Evolutionary conservation across 805 yeast genomes (phyloP), one percentile per base, ranked within the genome.

Genomic region (Myxozyma sirexii): DNA sequence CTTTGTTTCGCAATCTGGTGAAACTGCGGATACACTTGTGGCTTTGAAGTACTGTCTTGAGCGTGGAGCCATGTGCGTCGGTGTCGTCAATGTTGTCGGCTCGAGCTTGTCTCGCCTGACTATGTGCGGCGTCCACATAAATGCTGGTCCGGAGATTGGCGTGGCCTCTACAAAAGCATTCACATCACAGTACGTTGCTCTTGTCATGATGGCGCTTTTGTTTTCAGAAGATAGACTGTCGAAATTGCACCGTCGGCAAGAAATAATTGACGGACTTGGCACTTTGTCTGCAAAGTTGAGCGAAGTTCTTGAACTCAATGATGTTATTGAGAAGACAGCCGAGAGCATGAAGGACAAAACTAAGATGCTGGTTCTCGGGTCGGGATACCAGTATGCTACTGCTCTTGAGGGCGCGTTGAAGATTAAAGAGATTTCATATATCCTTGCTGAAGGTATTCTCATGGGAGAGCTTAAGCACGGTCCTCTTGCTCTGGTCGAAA

Each of bases 381-480:
- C 99, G 78, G 99, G 99, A 56, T 92, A 89, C 78, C 99, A 94
- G 78, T 87, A 82, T 75, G 99, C 99, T 12, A 86, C 97, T 65
- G 98, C 99, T 24, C 81, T 94, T 70, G 99, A 94, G 78, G 99
- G 99, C 74, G 99, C 99, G 12, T 83, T 94, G 72, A 94, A 94
- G 79, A 93, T 94, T 74, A 94, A 94, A 79, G 99, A 94, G 77
- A 94, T 94, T 65, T 93, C 98, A 2, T 94, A 94, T 76, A 94
- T 94, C 90, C 99, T 94, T 75, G 90, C 97, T 21, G 99, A 94
- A 79, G 99, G 99, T 80, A 96, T 94, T 55, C 85, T 94, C 66
- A 99, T 99, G 26, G 99, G 99, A 75, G 99, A 94, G 78, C 84
- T 94, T 77, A 94, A 94, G 76, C 99, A 94, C 74, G 99, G 99